Evolutionary conservation across 257 asterid genomes (phyloP).

Genomic region (Sherardia arvensis): DNA sequence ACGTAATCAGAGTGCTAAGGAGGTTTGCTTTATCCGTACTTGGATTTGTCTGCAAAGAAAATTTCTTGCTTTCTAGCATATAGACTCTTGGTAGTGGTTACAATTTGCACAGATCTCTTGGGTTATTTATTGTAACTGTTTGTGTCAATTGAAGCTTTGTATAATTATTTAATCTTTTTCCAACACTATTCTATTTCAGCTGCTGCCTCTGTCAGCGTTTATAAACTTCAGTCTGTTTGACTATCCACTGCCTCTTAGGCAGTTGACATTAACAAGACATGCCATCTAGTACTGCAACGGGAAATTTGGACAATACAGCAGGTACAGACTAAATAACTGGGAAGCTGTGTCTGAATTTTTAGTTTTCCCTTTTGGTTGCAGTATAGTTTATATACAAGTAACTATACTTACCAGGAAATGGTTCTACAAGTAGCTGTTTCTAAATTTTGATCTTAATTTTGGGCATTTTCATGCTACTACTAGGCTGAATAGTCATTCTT

Average conservation of each 20-base stretch:
- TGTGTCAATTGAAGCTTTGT: neutral
- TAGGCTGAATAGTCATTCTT: neutral
- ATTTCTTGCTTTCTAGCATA: too few species aligned
- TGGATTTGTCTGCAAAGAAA: too few species aligned
- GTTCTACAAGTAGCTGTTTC: neutral
- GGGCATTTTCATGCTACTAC: neutral
- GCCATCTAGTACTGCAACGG: slow-evolving; percentile 47
- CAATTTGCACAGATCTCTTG: neutral
- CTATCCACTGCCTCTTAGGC: slow-evolving; percentile 5
- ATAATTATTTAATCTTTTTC: neutral
- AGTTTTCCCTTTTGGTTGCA: neutral
- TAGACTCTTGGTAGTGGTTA: neutral
- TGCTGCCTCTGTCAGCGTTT: neutral
- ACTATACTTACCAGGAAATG: neutral
- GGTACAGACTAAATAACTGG: slow-evolving; percentile 27
- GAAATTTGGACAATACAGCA: slow-evolving; percentile 40
- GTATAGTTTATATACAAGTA: neutral
- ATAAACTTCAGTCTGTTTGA: neutral
- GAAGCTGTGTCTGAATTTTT: neutral
- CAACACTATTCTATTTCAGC: neutral
- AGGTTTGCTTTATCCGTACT: too few species aligned
- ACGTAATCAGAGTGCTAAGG: too few species aligned
- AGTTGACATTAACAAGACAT: slow-evolving; percentile 24
- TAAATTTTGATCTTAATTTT: neutral
- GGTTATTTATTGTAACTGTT: neutral